Evolutionary conservation across 179 eudicot species (phyloP), one percentile per base, ranked within the genome.

Genomic region (Camellia oleifera): DNA sequence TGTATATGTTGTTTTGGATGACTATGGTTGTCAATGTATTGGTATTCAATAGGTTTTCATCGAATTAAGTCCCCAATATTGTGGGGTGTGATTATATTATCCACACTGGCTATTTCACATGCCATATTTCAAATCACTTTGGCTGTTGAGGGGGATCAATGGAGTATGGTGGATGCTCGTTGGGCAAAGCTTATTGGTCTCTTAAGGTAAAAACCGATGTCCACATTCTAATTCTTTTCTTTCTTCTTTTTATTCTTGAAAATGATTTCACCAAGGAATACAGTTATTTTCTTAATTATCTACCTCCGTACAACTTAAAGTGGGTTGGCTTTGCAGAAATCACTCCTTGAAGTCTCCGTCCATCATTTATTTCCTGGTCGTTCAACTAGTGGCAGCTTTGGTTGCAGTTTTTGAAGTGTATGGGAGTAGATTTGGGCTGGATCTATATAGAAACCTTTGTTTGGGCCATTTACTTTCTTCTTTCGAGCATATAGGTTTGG

Each of bases 181-280:
- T 91, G 94, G 94, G 86, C 80, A 80, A 85, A 85, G 82, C 87
- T 91, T 57, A 63, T 85, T 66, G 92, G 94, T 57, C 60, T 91
- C 71, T 79, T 80, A 80, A 80, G 88, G 91, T 91, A 86, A 80
- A 66, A 17, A 71, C 48, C 77, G 72, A 62, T 72, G 67, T 44
- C 12, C 13, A 48, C 62, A 46, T 32, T 54, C 48, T 45, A 9
- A 75, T 45, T 6, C 6, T 56, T 20, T 56, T 17, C 13, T 11
- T 74, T 18, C 56, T 32, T 32, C 7, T 4, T 54, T 18, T 32
- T 75, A 3, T 50, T 54, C 12, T 54, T 54, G 14, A 9, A 54
- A 7, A 54, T 54, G 12, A 54, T 42, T 12, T 54, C 40, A 44
- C 18, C 42, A 18, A 75, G n/a, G 52, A 18, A 12, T 58, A 14